Conservation (phyloP, 2,329 filamentous ascomycete genomes). For the Colletotrichum sojae region DNA sequence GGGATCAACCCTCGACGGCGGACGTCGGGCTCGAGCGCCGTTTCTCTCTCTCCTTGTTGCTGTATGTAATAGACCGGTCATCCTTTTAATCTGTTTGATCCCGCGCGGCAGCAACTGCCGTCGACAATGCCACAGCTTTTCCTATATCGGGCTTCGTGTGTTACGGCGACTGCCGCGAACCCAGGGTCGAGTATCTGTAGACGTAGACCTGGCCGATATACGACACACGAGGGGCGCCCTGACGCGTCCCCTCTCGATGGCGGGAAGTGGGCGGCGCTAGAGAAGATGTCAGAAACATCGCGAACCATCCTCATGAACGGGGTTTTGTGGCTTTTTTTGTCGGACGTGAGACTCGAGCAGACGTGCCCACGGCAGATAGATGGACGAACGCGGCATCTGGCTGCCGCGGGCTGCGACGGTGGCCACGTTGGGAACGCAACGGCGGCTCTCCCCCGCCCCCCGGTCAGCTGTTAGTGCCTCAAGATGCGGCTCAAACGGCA, state of each 20-base stretch:
- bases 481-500: constrained; percentile 39
- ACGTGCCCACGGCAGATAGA: constrained; percentile 4
- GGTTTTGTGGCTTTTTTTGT: neutral
- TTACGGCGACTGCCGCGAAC: constrained; percentile 1
- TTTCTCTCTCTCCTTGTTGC: constrained; percentile 5
- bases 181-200: neutral
- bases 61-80: too few relatives aligned
- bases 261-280: constrained; percentile 33
- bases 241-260: constrained; percentile 8
- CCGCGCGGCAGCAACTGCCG: constrained; percentile 19
- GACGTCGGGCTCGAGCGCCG: constrained; percentile 22
- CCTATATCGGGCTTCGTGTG: neutral
- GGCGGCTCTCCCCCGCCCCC: neutral
- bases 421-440: neutral
- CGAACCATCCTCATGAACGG: constrained; percentile 12
- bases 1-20: constrained; percentile 10
- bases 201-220: neutral
- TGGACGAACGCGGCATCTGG: constrained; percentile 2
- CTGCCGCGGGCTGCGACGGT: constrained; percentile 14
- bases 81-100: constrained; percentile 14
- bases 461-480: constrained; percentile 9
- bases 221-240: constrained; percentile 17
- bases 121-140: constrained; percentile 11
- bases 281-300: constrained; percentile 16
- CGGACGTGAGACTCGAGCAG: neutral